Evolutionary conservation across 345 rosid genomes (phyloP).

Genomic region (Dipteronia sinensis): DNA sequence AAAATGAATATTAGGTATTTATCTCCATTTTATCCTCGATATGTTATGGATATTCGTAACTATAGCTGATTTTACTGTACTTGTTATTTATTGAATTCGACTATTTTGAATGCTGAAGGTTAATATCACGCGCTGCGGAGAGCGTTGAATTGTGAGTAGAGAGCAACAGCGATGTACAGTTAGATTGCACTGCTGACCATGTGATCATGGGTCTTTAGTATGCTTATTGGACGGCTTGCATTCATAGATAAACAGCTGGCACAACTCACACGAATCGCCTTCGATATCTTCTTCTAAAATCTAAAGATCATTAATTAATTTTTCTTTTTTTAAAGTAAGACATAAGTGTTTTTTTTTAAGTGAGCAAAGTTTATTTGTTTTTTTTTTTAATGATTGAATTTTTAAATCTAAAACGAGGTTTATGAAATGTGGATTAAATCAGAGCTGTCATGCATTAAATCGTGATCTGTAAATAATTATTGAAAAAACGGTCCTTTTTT

Average conservation of each 20-base stretch:
- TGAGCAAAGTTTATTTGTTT: no score
- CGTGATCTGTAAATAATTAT: not conserved
- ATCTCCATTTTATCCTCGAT: no score
- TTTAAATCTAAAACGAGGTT: no score
- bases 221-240: constrained; percentile 8
- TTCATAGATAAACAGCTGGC: not conserved
- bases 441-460: not conserved
- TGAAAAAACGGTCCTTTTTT: not conserved
- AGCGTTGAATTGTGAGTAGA: not conserved
- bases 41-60: no score
- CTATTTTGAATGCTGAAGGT: no score
- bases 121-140: not conserved
- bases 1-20: no score
- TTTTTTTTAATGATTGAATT: no score
- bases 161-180: not conserved
- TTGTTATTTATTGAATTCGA: not conserved
- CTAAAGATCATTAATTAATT: no score
- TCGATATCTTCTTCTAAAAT: not conserved
- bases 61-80: no score
- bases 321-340: no score
- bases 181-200: not conserved
- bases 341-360: no score
- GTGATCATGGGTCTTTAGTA: not conserved
- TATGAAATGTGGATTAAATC: not conserved
- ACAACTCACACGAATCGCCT: not conserved